phyloP scores from a whole-genome alignment of 306 rosid genomes.

The Trifolium pratense region DNA sequence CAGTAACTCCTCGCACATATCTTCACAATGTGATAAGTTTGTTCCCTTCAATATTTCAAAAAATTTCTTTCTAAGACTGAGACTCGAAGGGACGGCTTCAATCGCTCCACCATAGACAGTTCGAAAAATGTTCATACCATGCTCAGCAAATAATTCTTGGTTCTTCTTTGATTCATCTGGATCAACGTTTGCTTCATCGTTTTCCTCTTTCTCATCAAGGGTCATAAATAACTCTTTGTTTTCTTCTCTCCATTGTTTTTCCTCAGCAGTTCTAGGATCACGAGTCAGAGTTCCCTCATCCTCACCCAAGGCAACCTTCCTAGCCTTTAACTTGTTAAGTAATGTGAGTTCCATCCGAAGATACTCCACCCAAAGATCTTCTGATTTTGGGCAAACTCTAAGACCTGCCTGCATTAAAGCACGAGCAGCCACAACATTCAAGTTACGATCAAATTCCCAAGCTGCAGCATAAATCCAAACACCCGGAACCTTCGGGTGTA shows the following conservation, averaged over 20 bases:
- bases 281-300: constrained; percentile 67
- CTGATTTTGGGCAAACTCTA: constrained; percentile 76
- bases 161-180: constrained; percentile 50
- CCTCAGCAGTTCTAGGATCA: constrained; percentile 51
- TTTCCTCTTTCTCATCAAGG: constrained; percentile 51
- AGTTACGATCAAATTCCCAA: constrained; percentile 93
- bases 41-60: constrained; percentile 83
- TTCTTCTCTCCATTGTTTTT: constrained; percentile 81
- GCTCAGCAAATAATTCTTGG: constrained; percentile 58
- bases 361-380: constrained; percentile 94
- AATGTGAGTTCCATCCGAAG: constrained; percentile 94
- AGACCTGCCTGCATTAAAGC: constrained; percentile 89
- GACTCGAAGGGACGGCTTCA: constrained; percentile 80
- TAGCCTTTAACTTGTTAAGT: constrained; percentile 79
- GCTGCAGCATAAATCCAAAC: constrained; percentile 98
- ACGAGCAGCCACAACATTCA: constrained; percentile 82
- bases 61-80: constrained; percentile 68
- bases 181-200: constrained; percentile 43
- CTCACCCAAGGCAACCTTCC: constrained; percentile 95
- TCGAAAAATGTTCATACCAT: constrained; percentile 58
- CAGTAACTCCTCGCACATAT: constrained; percentile 63
- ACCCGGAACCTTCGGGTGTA: constrained; percentile 87
- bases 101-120: constrained; percentile 70
- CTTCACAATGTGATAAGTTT: constrained; percentile 69
- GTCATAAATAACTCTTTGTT: constrained; percentile 80